These are phyloP conservation scores for Aspergillus aculeatus DNA, from an alignment of 2,329 filamentous ascomycete species.

Conservation along the genomic window DNA sequence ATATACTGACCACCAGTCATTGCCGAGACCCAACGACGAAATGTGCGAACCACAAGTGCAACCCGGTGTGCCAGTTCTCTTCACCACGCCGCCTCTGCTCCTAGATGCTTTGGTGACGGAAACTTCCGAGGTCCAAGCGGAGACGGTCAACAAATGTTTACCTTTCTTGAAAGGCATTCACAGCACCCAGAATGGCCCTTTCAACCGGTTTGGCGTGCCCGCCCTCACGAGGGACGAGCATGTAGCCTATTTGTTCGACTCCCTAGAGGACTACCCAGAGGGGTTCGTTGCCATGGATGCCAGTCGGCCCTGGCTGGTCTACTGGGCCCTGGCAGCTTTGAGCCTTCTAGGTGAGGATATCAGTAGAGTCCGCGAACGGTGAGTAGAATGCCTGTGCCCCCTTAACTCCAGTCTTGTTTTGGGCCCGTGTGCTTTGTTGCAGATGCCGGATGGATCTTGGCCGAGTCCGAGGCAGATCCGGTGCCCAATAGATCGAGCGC, in stretches of 20 bases:
- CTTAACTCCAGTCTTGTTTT: conserved; percentile 4
- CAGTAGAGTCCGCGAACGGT: conserved; percentile 62
- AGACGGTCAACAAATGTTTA: conserved; percentile 67
- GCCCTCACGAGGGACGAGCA: conserved; percentile 65
- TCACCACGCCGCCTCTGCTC: conserved; percentile 57
- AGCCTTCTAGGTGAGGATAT: conserved; percentile 73
- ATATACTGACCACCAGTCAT: conserved; percentile 7
- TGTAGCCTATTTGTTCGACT: conserved; percentile 48
- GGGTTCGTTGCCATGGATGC: conserved; percentile 76
- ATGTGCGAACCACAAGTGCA: conserved; percentile 27
- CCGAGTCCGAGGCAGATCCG: neutral
- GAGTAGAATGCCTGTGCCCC: conserved; percentile 25
- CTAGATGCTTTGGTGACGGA: conserved; percentile 65
- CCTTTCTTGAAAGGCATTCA: conserved; percentile 59
- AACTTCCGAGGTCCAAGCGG: conserved; percentile 66
- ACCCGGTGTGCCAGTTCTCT: conserved; percentile 39
- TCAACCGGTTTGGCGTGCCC: conserved; percentile 73
- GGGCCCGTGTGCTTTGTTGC: neutral
- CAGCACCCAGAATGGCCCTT: conserved; percentile 50
- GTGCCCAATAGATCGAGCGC: neutral
- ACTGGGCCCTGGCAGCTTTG: conserved; percentile 82
- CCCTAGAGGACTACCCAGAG: conserved; percentile 61
- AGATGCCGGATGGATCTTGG: conserved; percentile 1
- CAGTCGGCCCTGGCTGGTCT: conserved; percentile 88
- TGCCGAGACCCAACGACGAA: conserved; percentile 10